phyloP scores from a whole-genome alignment of 1,284 basidiomycete genomes.

The Ustilago shanxiensis region DNA sequence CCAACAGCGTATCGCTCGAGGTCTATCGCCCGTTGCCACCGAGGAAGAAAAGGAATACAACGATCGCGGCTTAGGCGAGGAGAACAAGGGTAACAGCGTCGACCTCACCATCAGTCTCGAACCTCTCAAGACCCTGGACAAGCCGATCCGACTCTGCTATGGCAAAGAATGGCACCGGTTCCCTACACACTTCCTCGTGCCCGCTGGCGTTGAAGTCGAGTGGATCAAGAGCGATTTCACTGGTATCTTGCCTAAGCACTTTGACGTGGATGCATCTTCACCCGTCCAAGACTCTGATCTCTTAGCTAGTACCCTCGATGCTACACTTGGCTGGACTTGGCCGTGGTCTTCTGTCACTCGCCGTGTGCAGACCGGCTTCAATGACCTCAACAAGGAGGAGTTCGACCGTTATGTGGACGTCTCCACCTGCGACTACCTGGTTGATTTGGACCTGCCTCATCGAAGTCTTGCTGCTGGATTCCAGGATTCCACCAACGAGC shows the following conservation, averaged over 20 bases:
- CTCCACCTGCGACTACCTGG: conserved; percentile 61
- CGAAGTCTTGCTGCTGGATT: conserved; percentile 26
- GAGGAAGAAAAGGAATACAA: conserved; percentile 48
- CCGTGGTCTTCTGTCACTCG: conserved; percentile 74
- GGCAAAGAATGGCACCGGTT: conserved; percentile 98
- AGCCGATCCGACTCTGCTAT: conserved; percentile 76
- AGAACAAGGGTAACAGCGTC: conserved; percentile 32
- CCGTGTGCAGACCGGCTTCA: conserved; percentile 78
- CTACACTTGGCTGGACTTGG: conserved; percentile 72
- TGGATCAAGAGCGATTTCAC: conserved; percentile 91
- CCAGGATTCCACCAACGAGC: conserved; percentile 42
- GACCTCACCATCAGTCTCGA: conserved; percentile 32
- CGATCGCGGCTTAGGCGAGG: conserved; percentile 33
- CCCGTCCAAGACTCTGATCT: conserved; percentile 10
- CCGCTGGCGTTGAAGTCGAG: conserved; percentile 82
- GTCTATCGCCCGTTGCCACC: conserved; percentile 38
- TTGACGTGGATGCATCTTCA: conserved; percentile 66
- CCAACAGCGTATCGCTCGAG: conserved; percentile 33
- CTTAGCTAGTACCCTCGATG: conserved; percentile 27
- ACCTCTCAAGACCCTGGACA: conserved; percentile 22
- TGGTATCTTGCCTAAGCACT: conserved; percentile 89
- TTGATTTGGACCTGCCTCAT: conserved; percentile 60
- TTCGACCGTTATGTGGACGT: conserved; percentile 79
- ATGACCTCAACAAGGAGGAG: conserved; percentile 89
- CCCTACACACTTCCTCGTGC: conserved; percentile 89